A percentile compares a stretch with the other conserved stretches of the same genome.
Conservation (phyloP, 2,329 filamentous ascomycete genomes). For the Colletotrichum melonis region DNA sequence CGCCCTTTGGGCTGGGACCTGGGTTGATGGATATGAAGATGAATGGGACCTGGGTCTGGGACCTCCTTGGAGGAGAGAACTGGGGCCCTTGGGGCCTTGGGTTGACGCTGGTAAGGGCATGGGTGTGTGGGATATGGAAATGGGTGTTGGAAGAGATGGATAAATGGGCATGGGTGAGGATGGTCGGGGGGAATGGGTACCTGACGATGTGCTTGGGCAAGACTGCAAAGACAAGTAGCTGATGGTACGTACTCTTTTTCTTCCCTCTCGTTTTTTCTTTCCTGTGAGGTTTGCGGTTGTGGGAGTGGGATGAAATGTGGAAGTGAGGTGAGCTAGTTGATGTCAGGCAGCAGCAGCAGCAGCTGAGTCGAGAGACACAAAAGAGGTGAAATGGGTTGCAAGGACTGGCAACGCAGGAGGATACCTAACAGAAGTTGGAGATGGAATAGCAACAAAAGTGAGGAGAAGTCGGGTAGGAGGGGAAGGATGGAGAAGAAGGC, state of each 20-base stretch:
- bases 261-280: neutral
- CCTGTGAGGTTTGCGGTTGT: neutral
- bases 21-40: conserved; percentile 8
- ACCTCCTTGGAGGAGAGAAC: conserved; percentile 23
- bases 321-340: neutral
- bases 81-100: conserved; percentile 10
- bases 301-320: neutral
- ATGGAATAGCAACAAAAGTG: neutral
- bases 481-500: neutral
- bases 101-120: conserved; percentile 6
- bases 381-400: neutral
- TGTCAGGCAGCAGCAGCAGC: neutral
- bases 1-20: conserved; percentile 27
- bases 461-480: neutral
- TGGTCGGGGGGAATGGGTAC: conserved; percentile 23
- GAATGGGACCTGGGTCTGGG: conserved; percentile 20
- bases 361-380: neutral
- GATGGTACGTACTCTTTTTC: conserved; percentile 25
- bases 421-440: neutral
- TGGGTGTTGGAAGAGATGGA: conserved; percentile 25
- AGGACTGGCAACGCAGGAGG: neutral
- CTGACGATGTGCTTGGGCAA: conserved; percentile 9
- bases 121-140: conserved; percentile 24
- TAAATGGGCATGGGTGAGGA: conserved; percentile 13
- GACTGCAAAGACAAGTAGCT: conserved; percentile 18